Base-by-base conservation (phyloP, 1,284 basidiomycete genomes). In the Tilletiaria anomala region DNA sequence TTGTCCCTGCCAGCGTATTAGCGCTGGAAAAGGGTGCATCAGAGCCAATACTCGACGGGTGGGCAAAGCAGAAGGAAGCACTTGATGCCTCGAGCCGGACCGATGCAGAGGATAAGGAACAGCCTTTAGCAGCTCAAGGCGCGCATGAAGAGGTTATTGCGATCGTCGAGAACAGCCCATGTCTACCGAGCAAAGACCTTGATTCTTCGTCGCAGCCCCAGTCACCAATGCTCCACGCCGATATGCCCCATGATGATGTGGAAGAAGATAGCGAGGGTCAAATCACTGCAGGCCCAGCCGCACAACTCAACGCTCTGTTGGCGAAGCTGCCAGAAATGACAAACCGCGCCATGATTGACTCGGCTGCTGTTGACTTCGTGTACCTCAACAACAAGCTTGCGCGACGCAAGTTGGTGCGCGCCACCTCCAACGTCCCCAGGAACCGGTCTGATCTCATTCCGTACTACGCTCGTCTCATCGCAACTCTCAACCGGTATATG, bases 331-430 rank as follows among this genome's bases (percentile, higher is more conserved):
- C 89, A 0, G 87, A 96, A 61, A 83, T 86, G 17, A 89, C 83
- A 5, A 96, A 91, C 61, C 77, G 84, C n/a, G 76, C 78, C 3
- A 71, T 88, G 57, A 84, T 97, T 43, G 93, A 99, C 65, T 84
- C 89, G 66, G 81, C 83, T 15, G 88, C 89, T 0, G 78, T 94
- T 26, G 91, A 97, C 52, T 96, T 99, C 67, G 86, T 87, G 0
- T 87, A 89, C 61, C 72, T 96, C 45, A 96, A 96, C 64, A 89
- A 85, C 33, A 96, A 96, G 68, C 86, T 87, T 10, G 84, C 88
- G 2, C 74, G 93, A 48, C 89, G 88, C 61, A 73, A 89, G 38
- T 74, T 96, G 19, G 74, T 86, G 54, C 88, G 48, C 31, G 50
- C 53, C 58, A 73, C 97, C 53, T 73, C 75, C 4, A 78, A 83